Evolutionary conservation across 2,329 filamentous ascomycete genomes (phyloP).

Genomic region (Aureobasidium uvarum): DNA sequence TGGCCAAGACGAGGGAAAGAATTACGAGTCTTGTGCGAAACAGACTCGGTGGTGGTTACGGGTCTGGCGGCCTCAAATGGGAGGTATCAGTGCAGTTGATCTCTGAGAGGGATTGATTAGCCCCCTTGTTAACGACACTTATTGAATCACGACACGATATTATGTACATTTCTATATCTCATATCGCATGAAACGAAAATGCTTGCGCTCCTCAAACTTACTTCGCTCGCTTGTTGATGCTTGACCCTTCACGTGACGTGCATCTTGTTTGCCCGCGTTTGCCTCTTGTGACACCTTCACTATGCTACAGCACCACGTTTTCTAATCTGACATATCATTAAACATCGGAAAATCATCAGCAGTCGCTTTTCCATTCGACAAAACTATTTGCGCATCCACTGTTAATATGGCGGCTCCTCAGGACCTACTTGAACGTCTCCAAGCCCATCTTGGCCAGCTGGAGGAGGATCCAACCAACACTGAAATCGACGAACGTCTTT

Average conservation of each 20-base stretch:
- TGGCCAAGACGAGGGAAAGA: slow-evolving; percentile 71
- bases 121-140: slow-evolving; percentile 8
- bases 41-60: slow-evolving; percentile 82
- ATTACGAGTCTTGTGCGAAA: slow-evolving; percentile 79
- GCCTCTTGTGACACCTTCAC: slow-evolving; percentile 4
- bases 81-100: slow-evolving; percentile 86
- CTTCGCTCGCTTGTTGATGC: not conserved
- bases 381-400: not conserved
- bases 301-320: not conserved
- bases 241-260: not conserved
- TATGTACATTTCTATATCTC: slow-evolving; percentile 17
- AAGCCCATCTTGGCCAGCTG: slow-evolving; percentile 48
- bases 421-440: slow-evolving; percentile 33
- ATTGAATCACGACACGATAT: slow-evolving; percentile 19
- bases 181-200: slow-evolving; percentile 17
- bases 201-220: not conserved
- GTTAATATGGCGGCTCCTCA: slow-evolving; percentile 1
- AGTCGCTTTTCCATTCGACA: not conserved
- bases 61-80: slow-evolving; percentile 78
- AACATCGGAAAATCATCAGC: not conserved
- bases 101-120: slow-evolving; percentile 46
- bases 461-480: slow-evolving; percentile 45
- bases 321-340: not conserved
- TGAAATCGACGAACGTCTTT: slow-evolving; percentile 48
- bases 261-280: slow-evolving; percentile 10